Base-by-base conservation (phyloP, 23 red algal species). In the Gracilaria vermiculophylla region DNA sequence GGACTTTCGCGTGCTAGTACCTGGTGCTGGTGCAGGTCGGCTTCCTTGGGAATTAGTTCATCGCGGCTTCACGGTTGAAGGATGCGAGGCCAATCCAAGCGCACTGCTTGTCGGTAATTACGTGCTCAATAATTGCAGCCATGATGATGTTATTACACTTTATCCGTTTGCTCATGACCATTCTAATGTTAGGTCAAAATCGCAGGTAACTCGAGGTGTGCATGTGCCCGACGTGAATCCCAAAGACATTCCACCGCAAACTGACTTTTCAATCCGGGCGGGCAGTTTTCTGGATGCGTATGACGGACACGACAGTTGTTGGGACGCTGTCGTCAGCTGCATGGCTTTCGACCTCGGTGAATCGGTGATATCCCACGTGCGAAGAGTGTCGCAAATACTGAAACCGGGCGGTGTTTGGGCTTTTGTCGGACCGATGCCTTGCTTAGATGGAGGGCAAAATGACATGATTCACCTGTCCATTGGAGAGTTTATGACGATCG, bases 121-220 rank as follows among this genome's bases (percentile, higher is more conserved):
- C 49, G 87, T 85, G 0, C 58, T 95, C 20, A 95, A 95, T 33
- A 69, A 48, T 37, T 58, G 55, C 25, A 60, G 47, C 16, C 62
- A 24, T 34, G 72, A 88, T 29, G 84, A 58, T 9, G 49, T 16
- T 40, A 58, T 60, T 28, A 76, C 69, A 19, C 23, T 92, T 34
- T 95, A 95, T 66, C 92, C 92, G 3, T 95, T 81, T 76, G 83
- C 78, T 25, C 92, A 95, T 87, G 83, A 95, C 39, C 81, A 85
- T 21, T 90, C 92, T 10, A 79, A 95, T 28, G 85, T 95, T 9
- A 53, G 55, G 23, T 52, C 72, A 25, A 53, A 39, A 35, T 62
- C 44, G 48, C 60, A 71, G 60, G 71, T 41, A 1, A 80, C 60
- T 49, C 33, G 85, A 29, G 76, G 53, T 20, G 83, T 95, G 17